phyloP scores from a whole-genome alignment of 805 yeast species.

The Lipomyces kockii region DNA sequence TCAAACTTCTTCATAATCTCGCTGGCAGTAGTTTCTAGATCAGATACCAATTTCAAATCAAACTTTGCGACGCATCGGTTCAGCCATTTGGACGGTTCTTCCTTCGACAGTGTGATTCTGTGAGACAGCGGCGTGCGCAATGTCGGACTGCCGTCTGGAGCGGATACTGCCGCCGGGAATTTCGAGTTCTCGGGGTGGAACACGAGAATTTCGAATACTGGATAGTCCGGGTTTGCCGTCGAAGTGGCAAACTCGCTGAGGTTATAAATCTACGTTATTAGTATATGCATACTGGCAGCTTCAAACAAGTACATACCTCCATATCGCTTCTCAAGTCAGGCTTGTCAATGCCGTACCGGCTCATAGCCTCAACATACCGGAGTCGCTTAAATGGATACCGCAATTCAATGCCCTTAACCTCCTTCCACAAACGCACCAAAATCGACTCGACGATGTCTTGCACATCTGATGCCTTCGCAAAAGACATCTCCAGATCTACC shows the following conservation, averaged over 20 bases:
- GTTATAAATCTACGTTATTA: slow-evolving; percentile 54
- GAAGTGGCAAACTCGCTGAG: slow-evolving; percentile 52
- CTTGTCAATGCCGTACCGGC: slow-evolving; percentile 85
- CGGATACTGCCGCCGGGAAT: slow-evolving; percentile 36
- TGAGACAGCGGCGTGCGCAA: slow-evolving; percentile 17
- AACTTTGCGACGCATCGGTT: slow-evolving; percentile 4
- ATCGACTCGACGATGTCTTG: slow-evolving; percentile 64
- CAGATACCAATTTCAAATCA: slow-evolving; percentile 12
- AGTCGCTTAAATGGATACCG: slow-evolving; percentile 51
- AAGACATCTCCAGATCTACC: slow-evolving; percentile 93
- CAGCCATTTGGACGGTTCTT: slow-evolving; percentile 42
- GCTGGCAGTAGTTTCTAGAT: slow-evolving; percentile 6
- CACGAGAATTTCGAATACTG: slow-evolving; percentile 75
- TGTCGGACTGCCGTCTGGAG: slow-evolving; percentile 24
- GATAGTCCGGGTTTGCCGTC: slow-evolving; percentile 54
- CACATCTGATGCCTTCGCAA: slow-evolving; percentile 71
- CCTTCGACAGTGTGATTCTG: not conserved
- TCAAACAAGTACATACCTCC: slow-evolving; percentile 10
- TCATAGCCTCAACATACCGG: slow-evolving; percentile 70
- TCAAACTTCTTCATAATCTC: slow-evolving; percentile 27
- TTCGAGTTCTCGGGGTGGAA: slow-evolving; percentile 46
- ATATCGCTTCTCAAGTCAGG: slow-evolving; percentile 72
- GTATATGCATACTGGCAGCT: not conserved
- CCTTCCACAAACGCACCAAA: slow-evolving; percentile 60
- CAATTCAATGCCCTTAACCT: slow-evolving; percentile 45